A percentile compares a stretch with the other conserved stretches of the same genome.
These are phyloP conservation scores for Suillus ampliporus DNA, from an alignment of 768 basidiomycete genomes.

Conservation along the genomic window DNA sequence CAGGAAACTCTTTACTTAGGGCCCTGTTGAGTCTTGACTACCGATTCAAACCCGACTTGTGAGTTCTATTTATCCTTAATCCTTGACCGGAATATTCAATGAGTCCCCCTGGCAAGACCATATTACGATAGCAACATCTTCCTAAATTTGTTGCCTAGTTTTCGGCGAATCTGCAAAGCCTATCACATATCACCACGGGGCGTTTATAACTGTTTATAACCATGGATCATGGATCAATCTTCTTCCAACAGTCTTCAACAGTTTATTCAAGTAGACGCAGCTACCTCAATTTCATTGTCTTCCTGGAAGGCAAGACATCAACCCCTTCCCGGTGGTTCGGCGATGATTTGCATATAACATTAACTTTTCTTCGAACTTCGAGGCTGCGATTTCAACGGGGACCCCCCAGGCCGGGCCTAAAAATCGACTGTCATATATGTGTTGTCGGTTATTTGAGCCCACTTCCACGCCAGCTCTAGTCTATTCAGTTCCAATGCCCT, in stretches of 20 bases:
- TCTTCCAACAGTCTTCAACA: background rate
- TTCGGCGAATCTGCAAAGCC: background rate
- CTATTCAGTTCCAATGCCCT: background rate
- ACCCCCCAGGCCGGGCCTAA: background rate
- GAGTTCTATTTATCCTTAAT: background rate
- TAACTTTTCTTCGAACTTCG: background rate
- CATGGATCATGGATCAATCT: constrained; percentile 1
- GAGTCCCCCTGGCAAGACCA: background rate
- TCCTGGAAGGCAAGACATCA: too few species aligned
- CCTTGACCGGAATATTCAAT: background rate
- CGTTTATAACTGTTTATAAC: background rate
- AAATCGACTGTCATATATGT: background rate
- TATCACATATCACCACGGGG: background rate
- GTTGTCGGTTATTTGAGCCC: background rate
- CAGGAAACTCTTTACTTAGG: background rate
- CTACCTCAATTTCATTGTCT: background rate
- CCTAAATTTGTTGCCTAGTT: background rate
- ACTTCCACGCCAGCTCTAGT: background rate
- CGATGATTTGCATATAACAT: background rate
- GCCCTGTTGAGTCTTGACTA: background rate
- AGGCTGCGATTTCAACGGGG: background rate
- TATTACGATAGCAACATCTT: background rate
- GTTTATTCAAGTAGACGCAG: background rate
- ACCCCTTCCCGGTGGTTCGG: too few species aligned
- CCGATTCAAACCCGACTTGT: background rate